Evolutionary conservation across 176 grass and related monocot species (phyloP).

Genomic region (Phoenix roebelenii): DNA sequence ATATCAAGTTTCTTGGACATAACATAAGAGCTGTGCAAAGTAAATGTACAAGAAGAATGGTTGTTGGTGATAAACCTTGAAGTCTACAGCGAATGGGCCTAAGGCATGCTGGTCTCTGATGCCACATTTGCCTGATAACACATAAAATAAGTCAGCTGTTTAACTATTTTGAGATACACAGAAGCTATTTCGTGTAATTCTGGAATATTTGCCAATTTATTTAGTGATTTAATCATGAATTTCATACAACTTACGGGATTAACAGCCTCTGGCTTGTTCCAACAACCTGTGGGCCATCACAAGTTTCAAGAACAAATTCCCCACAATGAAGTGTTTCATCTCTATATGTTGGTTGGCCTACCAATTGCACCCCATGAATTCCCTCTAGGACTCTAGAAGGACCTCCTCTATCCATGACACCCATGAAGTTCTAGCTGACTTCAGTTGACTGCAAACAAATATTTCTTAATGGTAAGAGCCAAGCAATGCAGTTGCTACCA

Average conservation of each 20-base stretch:
- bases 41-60: too few species aligned
- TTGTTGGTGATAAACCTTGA: constrained; percentile 39
- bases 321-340: constrained; percentile 21
- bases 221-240: background rate
- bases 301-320: constrained; percentile 21
- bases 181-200: background rate
- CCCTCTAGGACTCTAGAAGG: constrained; percentile 36
- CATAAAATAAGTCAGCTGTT: constrained; percentile 18
- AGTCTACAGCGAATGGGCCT: constrained; percentile 74
- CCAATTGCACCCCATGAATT: constrained; percentile 45
- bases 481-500: too few species aligned
- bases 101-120: constrained; percentile 68
- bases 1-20: too few species aligned
- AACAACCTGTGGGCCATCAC: constrained; percentile 16
- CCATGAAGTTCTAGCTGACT: constrained; percentile 23
- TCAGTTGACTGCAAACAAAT: too few species aligned
- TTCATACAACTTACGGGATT: constrained; percentile 31
- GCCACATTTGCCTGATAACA: constrained; percentile 53
- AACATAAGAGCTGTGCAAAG: too few species aligned
- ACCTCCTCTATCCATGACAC: constrained; percentile 27
- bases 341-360: constrained; percentile 24
- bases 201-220: too few species aligned
- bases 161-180: constrained; percentile 1
- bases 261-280: constrained; percentile 35
- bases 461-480: too few species aligned